phyloP scores from a whole-genome alignment of 83 land plant genomes.

The Picea mariana region DNA sequence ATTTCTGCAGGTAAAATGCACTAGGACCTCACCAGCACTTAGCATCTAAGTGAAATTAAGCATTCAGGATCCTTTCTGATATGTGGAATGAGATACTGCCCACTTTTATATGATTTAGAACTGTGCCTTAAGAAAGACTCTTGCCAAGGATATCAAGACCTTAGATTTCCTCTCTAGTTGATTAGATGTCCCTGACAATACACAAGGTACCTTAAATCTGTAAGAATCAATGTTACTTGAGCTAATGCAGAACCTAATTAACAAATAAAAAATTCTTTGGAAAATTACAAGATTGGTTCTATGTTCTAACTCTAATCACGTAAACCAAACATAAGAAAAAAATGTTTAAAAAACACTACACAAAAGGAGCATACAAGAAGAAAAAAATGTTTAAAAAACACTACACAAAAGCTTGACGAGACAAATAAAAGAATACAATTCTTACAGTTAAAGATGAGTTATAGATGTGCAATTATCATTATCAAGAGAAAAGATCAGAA shows the following conservation, averaged over 20 bases:
- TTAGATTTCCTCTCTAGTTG: background rate
- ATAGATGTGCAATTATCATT: background rate
- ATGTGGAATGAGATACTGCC: background rate
- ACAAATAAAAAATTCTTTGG: no score
- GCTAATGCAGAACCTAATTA: background rate
- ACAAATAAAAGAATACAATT: background rate
- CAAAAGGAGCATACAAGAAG: background rate
- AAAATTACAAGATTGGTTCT: no score
- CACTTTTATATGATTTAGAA: background rate
- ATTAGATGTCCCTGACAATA: background rate
- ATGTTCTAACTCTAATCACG: background rate
- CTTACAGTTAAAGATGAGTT: background rate
- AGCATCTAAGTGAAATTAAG: background rate
- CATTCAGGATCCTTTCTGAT: background rate
- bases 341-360: background rate
- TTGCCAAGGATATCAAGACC: background rate
- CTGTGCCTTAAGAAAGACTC: background rate
- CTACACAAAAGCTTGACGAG: background rate
- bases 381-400: background rate
- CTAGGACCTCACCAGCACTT: background rate
- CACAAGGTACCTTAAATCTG: background rate
- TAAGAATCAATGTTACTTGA: background rate
- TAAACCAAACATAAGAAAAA: background rate
- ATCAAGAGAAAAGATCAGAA: background rate
- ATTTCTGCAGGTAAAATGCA: no score